Conservation (phyloP, 2,329 filamentous ascomycete species). For the Dothiorella sarmentorum region DNA sequence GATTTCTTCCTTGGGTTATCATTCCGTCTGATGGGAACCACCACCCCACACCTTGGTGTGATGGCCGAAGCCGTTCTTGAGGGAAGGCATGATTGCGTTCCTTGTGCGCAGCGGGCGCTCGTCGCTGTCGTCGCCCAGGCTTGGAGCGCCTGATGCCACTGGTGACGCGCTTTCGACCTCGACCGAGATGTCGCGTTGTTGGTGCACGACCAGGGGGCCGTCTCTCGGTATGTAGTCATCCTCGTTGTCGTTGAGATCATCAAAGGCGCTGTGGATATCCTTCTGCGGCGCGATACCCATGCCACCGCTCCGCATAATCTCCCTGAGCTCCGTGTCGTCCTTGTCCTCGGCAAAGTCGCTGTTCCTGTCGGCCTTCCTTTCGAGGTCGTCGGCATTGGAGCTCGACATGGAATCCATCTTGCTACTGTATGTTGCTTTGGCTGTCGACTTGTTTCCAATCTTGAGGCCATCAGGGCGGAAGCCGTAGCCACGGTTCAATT, state of each 20-base stretch:
- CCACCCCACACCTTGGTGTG: constrained; percentile 5
- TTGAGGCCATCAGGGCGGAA: too few species aligned
- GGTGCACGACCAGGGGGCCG: not conserved
- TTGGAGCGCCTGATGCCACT: not conserved
- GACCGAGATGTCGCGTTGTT: not conserved
- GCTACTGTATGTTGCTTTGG: too few species aligned
- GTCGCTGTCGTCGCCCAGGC: constrained; percentile 5
- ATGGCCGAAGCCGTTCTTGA: not conserved
- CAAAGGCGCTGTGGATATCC: not conserved
- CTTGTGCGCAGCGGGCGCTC: not conserved
- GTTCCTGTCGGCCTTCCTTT: not conserved
- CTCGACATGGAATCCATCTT: not conserved
- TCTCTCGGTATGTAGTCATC: not conserved
- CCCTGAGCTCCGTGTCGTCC: not conserved
- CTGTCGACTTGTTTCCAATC: too few species aligned
- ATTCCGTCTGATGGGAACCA: too few species aligned
- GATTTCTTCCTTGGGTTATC: too few species aligned
- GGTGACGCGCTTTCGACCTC: not conserved
- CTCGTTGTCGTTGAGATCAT: not conserved
- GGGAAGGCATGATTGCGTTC: not conserved
- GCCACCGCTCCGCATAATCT: constrained; percentile 5
- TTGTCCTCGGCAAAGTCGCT: not conserved
- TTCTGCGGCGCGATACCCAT: not conserved
- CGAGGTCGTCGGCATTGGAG: not conserved
- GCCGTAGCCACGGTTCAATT: not conserved